Evolutionary conservation across 257 asterid genomes (phyloP).

Genomic region (Anisodus acutangulus): DNA sequence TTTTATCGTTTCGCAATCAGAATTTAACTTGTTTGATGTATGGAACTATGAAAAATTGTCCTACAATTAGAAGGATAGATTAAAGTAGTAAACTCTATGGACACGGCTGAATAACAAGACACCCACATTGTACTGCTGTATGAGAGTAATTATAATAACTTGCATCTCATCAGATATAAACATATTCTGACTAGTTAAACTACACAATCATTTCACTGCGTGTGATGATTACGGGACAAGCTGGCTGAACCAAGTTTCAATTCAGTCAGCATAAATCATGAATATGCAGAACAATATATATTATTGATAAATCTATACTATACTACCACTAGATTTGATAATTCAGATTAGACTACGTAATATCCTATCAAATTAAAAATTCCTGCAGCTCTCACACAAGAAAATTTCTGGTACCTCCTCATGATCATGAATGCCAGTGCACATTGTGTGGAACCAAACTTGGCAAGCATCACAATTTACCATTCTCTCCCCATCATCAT

Average conservation of each 20-base stretch:
- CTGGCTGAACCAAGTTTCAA: not conserved
- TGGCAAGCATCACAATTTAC: conserved; percentile 36
- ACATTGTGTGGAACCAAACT: conserved; percentile 38
- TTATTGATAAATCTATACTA: not conserved
- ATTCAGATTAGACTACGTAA: not conserved
- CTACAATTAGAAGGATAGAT: not conserved
- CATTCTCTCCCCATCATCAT: conserved; percentile 43
- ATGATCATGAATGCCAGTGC: conserved; percentile 34
- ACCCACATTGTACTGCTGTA: not conserved
- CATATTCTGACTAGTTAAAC: not conserved
- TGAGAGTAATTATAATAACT: not conserved
- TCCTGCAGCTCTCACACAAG: conserved; percentile 28
- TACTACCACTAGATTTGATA: not conserved
- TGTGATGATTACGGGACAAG: not conserved
- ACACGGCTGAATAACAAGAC: not conserved
- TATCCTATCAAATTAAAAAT: conserved; percentile 1
- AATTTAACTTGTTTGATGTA: not conserved
- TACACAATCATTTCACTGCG: not conserved
- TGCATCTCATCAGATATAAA: conserved; percentile 13
- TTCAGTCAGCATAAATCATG: conserved; percentile 19
- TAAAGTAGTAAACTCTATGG: not conserved
- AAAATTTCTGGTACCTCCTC: conserved; percentile 31
- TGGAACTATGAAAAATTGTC: not conserved
- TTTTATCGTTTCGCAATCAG: not conserved
- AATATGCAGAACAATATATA: not conserved